Base-by-base conservation (phyloP, 805 yeast genomes). In the Debaryomyces castellii region DNA sequence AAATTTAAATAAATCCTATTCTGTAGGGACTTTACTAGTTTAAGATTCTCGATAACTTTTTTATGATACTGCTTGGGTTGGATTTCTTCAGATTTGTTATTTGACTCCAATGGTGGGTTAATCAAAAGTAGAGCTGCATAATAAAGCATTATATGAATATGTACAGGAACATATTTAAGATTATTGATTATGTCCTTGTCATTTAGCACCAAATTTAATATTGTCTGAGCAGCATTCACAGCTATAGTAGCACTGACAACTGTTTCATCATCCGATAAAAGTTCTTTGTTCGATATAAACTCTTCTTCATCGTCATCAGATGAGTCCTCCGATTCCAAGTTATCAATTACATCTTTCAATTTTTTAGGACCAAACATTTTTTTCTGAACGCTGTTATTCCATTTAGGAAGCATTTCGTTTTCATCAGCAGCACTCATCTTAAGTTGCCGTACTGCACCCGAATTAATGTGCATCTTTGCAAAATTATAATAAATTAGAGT, bases 391-490 rank as follows among this genome's bases (percentile, higher is more conserved):
- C 21, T 47, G 30, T 28, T 55, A 17, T 63, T 54, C 67, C 73
- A 65, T 34, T 62, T 67, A 0, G 76, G 76, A 12, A 71, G 54
- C 41, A 57, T 51, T 10, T 49, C 47, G 4, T 39, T 45, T 8
- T 51, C 63, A 46, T 67, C 69, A 28, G 37, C 50, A 2, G 65
- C 55, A 27, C 66, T 57, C 3, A 57, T 49, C 34, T 62, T 76
- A 12, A 76, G 60, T 32, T 66, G 68, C 27, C 81, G 58, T 5
- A 78, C 77, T 2, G 78, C 76, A 4, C 67, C 46, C 14, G 78
- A 81, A 57, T 84, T 84, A 25, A 84, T 79, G 58, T 83, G 85
- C 86, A 84, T 81, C 55, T 83, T 81, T 27, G 90, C 90, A 69
- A 83, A 84, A 55, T 84, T 83, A 56, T 84, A 84, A 57, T 84